phyloP scores from a whole-genome alignment of 2,329 filamentous ascomycete species.

The Trichoderma citrinoviride region DNA sequence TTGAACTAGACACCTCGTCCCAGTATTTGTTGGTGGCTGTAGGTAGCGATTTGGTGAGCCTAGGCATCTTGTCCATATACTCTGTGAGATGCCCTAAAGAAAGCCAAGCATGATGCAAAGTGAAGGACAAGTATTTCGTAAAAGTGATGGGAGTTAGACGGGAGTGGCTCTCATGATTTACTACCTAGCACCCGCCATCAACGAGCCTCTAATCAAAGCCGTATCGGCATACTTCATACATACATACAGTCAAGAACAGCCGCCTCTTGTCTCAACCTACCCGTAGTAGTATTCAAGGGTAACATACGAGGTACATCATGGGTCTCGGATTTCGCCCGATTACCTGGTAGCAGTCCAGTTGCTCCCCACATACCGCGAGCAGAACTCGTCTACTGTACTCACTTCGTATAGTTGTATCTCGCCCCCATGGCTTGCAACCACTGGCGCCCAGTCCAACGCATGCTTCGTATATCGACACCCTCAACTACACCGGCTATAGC shows the following conservation, averaged over 20 bases:
- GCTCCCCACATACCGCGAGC: neutral
- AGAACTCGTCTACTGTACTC: neutral
- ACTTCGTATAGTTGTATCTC: too few species aligned
- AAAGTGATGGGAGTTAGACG: too few species aligned
- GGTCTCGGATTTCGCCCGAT: neutral
- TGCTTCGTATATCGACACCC: neutral
- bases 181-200: neutral
- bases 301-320: too few species aligned
- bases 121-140: too few species aligned
- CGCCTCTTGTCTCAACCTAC: neutral
- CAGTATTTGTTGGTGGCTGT: too few species aligned
- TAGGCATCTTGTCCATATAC: too few species aligned
- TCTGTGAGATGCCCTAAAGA: too few species aligned
- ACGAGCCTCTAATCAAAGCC: neutral
- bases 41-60: too few species aligned
- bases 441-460: too few species aligned
- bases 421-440: neutral
- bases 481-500: neutral
- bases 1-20: too few species aligned
- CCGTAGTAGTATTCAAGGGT: neutral
- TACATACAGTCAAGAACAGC: neutral
- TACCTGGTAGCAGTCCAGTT: neutral
- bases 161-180: neutral
- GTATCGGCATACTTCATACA: neutral
- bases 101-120: too few species aligned